Base-by-base conservation (phyloP, 768 basidiomycete genomes). In the Candolleomyces eurysporus region DNA sequence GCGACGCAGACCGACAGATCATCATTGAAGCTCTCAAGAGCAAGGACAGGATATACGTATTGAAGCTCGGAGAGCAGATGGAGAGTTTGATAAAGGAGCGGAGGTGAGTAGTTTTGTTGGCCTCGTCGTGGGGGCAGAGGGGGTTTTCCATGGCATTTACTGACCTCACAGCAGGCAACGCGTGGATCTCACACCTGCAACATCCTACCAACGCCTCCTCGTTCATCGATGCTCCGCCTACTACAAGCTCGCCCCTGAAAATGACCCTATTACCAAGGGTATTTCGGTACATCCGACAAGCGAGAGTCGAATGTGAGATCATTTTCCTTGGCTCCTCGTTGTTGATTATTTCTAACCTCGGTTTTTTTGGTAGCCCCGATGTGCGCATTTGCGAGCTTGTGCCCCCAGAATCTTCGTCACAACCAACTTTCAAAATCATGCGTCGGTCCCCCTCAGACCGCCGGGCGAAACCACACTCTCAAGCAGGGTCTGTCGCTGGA, bases 391-490 rank as follows among this genome's bases (percentile, higher is more conserved):
- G 81, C 61, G 92, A 93, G 53, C 83, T 94, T 22, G 90, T 93
- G 8, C 92, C 92, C 22, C 79, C 84, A 4, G 91, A 92, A 69
- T 79, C 84, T 17, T 74, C 85, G 5, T 70, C 85, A 0, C 88
- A 87, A 36, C 91, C 89, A n/a, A 82, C 91, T 19, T 89, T 94
- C 68, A 90, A 93, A 81, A 94, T 94, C 67, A 94, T 94, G 91
- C 85, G 87, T 48, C 83, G 92, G 66, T 76, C 81, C 21, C 71
- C 69, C 14, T 71, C 74, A n/a, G 85, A 88, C 64, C 83, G 85
- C 46, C 75, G 82, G 57, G 73, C 78, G 58, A 84, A 81, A 57
- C 77, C 89, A 4, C 81, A 82, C 62, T 91, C 90, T n/a, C 88
- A 88, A 65, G 78, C 88, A 8, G 85, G 86, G 40, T 92, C 91